Base-by-base conservation (phyloP, 2,329 filamentous ascomycete genomes). In the Aurifilum marmelostoma region DNA sequence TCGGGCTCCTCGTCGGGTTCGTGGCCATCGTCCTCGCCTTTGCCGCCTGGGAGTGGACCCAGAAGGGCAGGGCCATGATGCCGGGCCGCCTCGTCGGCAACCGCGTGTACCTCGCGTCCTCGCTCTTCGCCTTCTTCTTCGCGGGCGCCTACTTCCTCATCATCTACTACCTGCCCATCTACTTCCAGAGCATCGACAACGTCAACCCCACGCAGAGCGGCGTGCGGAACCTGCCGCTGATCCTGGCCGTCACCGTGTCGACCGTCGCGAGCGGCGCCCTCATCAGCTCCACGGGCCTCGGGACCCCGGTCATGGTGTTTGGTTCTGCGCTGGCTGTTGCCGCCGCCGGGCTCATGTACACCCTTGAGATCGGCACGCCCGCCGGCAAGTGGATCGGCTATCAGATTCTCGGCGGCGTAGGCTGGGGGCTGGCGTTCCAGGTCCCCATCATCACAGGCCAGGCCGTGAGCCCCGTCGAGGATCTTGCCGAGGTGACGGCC, bases 31-130 rank as follows among this genome's bases (percentile, higher is more conserved):
- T 76, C 7, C 43, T 74, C n/a, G 54, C 73, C 39, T 81, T 82
- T 69, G 72, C 68, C 4, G 71, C 71, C 18, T 75, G 77, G 65
- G 77, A 82, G 71, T 76, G 69, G 43, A 79, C 69, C 39, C 74
- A 77, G 69, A 84, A 83, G 5, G 82, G 84, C 29, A 76, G 79
- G 1, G 84, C 85, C 43, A 86, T 87, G 80, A 77, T 88, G 2
- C 81, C 83, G 0, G 77, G 80, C 1, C 80, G 81, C 0, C 77
- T 88, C 41, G 65, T 87, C 9, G 75, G 74, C 18, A 77, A 80
- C 47, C 79, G 83, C 1, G 75, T 81, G 32, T 79, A 87, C n/a
- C 80, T 79, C 75, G 75, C 80, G 12, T 79, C 80, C 29, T 78
- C 79, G 34, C 12, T 81, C 5, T 83, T 80, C 54, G 78, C 79